Evolutionary conservation across 208 protist genomes (phyloP), one percentile per base, ranked within the genome.

Genomic region (Polymyxa betae): DNA sequence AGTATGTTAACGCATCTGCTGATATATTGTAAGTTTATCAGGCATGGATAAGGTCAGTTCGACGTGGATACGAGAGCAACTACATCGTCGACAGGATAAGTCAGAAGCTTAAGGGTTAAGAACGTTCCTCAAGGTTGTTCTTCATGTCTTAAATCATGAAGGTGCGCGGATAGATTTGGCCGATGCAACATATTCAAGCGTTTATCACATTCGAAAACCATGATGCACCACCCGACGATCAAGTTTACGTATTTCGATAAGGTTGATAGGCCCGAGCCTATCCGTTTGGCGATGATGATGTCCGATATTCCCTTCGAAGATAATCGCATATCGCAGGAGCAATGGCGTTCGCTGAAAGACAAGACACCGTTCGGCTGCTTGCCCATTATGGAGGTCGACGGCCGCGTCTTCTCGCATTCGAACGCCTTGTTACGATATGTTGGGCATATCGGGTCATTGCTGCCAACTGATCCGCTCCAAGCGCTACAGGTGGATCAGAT

Each of bases 241-340:
- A 82, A 82, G 72, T 43, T 82, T 12, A 82, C 72, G 72, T 82
- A 82, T 43, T 82, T 82, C 40, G 72, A 82, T n/a, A 82, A 45
- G 72, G 35, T 43, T n/a, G 72, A 43, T 35, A 5, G 72, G 5
- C 16, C 72, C 72, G 72, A 82, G 72, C 5, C 72, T 5, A 82
- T 82, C n/a, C 72, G 72, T 5, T 43, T 82, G 72, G 72, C 72
- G 72, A 20, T 82, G 16, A 35, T 45, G 16, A n/a, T 82, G 72
- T 35, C 72, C 35, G 72, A n/a, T 5, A 43, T 82, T 82, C 72
- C 72, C 16, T 82, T 45, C 72, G 72, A 82, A 5, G n/a, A 45
- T n/a, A n/a, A 40, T 35, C 72, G 72, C 72, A n/a, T 82, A 5
- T 5, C 16, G 35, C 72, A 5, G 35, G 72, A 82, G 12, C 72